Base-by-base conservation (phyloP, 345 rosid genomes). In the Hibiscus mutabilis region DNA sequence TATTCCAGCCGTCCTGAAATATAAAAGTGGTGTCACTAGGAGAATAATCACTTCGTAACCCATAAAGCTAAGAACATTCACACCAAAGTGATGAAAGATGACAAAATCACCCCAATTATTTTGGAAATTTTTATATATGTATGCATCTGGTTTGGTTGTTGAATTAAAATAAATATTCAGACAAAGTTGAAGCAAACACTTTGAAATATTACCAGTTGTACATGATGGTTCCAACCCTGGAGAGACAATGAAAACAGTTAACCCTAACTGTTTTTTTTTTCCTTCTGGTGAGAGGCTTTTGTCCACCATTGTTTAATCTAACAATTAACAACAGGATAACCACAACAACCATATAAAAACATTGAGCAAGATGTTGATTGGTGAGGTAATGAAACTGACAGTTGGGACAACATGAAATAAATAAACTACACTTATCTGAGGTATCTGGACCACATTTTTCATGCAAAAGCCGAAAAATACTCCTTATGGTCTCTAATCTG, bases 261-360 rank as follows among this genome's bases (percentile, higher is more conserved):
- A 6, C 31, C 15, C 11, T 5, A 2, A 9, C 22, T 3, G 0
- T 12, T 13, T 21, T 42, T 19, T 12, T 8, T 35, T 19, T 6
- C 37, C 27, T 37, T 16, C 49, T 74, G 67, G 72, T 74, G 73
- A 69, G 37, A 70, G 6, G 44, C 12, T 40, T 13, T 57, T 64
- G 59, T 76, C 63, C 47, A 44, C 72, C 79, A 78, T 59, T 44
- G 67, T 46, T 75, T 73, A 69, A 75, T 21, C 46, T 47, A 63
- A 75, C 53, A 49, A 49, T 16, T 47, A 67, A 67, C 6, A 52
- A 27, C 42, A 15, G 46, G 46, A 42, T 9, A 56, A 49, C 15
- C 15, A 52, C 63, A 59, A 21, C 44, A 63, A 22, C 2, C 1
- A 10, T 24, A 14, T 16, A 25, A 37, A 55, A 33, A 57, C 24